Conservation (phyloP, 805 yeast species). For the Cyberlindnera amylophila region DNA sequence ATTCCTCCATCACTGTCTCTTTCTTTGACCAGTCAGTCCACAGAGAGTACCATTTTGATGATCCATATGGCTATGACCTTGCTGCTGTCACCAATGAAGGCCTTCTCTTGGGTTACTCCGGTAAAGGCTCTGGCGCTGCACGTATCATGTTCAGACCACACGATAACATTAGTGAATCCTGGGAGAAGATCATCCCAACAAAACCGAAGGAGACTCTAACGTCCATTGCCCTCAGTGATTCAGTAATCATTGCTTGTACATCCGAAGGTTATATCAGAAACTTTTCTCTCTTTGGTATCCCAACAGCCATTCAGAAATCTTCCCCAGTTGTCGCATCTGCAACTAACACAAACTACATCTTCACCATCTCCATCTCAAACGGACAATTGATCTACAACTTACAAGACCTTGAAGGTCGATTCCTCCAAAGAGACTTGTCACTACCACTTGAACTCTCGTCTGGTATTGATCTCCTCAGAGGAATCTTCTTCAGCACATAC, state of each 20-base stretch:
- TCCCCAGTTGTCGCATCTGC: constrained; percentile 62
- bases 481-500: constrained; percentile 78
- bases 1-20: constrained; percentile 76
- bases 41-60: constrained; percentile 84
- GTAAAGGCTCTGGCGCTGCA: constrained; percentile 36
- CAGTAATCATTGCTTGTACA: constrained; percentile 65
- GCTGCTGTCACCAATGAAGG: constrained; percentile 72
- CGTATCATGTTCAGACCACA: constrained; percentile 68
- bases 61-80: constrained; percentile 63
- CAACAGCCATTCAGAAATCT: constrained; percentile 63
- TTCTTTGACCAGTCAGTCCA: constrained; percentile 77
- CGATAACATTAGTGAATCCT: constrained; percentile 53
- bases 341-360: constrained; percentile 28
- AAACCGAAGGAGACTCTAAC: constrained; percentile 55
- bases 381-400: constrained; percentile 36
- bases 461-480: constrained; percentile 39
- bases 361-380: constrained; percentile 30
- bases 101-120: constrained; percentile 53
- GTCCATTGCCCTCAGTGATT: constrained; percentile 61
- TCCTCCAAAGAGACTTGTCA: constrained; percentile 42
- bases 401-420: constrained; percentile 46
- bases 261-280: constrained; percentile 70
- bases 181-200: constrained; percentile 65
- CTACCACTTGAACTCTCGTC: constrained; percentile 36
- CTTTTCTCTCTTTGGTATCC: constrained; percentile 70